Conservation (phyloP, 2,329 filamentous ascomycete species). For the Trichoderma oligosporum region DNA sequence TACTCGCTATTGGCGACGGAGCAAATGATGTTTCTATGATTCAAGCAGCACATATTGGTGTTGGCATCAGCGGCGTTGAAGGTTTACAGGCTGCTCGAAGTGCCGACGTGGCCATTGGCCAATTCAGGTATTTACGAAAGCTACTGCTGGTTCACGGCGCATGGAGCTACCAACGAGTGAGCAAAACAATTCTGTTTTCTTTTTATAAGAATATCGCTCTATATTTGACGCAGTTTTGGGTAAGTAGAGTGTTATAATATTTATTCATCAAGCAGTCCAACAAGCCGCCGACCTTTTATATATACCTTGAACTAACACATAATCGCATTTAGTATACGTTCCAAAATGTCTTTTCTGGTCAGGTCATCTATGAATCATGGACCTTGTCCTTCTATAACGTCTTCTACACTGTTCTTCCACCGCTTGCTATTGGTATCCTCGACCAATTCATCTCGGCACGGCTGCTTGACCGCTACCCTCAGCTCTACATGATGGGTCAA, state of each 20-base stretch:
- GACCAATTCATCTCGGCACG: constrained; percentile 97
- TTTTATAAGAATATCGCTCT: constrained; percentile 99
- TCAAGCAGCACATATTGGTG: constrained; percentile 94
- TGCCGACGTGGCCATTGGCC: constrained; percentile 90
- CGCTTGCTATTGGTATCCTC: constrained; percentile 90
- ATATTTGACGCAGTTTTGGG: constrained; percentile 99
- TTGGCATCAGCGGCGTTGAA: constrained; percentile 95
- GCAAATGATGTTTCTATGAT: constrained; percentile 99
- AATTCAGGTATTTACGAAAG: constrained; percentile 94
- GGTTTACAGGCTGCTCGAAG: constrained; percentile 94
- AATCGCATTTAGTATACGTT: constrained; percentile 81
- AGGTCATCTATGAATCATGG: constrained; percentile 99
- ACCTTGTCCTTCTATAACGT: constrained; percentile 99
- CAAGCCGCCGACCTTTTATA: not conserved
- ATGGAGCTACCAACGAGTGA: constrained; percentile 96
- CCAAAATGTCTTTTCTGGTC: constrained; percentile 95
- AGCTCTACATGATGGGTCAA: constrained; percentile 90
- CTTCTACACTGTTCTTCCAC: constrained; percentile 91
- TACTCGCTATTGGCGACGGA: constrained; percentile 93
- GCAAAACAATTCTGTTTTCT: constrained; percentile 95
- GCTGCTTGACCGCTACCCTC: constrained; percentile 89
- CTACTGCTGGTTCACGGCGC: constrained; percentile 90
- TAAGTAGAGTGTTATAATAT: constrained; percentile 55
- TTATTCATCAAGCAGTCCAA: too few species aligned
- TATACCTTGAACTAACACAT: constrained; percentile 31